These are phyloP conservation scores for Catunica adiposa DNA, from an alignment of 2,329 filamentous ascomycete species.

Conservation along the genomic window DNA sequence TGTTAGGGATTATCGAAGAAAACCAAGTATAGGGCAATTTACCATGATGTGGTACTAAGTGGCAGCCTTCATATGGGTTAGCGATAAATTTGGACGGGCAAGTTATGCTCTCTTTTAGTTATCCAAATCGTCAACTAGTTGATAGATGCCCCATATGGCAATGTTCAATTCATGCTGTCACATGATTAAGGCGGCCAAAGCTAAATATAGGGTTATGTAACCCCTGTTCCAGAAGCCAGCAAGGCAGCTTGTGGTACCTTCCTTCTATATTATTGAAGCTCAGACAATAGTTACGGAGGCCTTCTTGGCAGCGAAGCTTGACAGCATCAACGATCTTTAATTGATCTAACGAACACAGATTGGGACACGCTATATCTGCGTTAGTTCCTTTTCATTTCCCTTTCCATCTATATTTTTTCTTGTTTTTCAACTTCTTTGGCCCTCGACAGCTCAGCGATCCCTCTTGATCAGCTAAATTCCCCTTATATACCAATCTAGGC, in stretches of 20 bases:
- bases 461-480: neutral
- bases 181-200: neutral
- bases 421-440: no score
- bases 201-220: neutral
- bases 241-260: conserved; percentile 1
- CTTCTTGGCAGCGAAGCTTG: no score
- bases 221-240: conserved; percentile 5
- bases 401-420: neutral
- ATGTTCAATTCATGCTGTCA: neutral
- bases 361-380: neutral
- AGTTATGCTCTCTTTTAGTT: no score
- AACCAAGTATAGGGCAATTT: no score
- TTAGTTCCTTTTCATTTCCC: neutral
- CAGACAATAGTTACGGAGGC: neutral
- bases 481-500: neutral
- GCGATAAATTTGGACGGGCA: no score
- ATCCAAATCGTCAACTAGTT: no score
- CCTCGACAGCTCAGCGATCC: no score
- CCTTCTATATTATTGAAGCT: neutral
- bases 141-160: neutral
- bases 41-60: no score
- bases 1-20: neutral
- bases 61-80: no score
- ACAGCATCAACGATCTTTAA: neutral
- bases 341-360: neutral